These are phyloP conservation scores for Laburnicola sp. DNA, from an alignment of 2,329 filamentous ascomycete genomes.

Conservation along the genomic window DNA sequence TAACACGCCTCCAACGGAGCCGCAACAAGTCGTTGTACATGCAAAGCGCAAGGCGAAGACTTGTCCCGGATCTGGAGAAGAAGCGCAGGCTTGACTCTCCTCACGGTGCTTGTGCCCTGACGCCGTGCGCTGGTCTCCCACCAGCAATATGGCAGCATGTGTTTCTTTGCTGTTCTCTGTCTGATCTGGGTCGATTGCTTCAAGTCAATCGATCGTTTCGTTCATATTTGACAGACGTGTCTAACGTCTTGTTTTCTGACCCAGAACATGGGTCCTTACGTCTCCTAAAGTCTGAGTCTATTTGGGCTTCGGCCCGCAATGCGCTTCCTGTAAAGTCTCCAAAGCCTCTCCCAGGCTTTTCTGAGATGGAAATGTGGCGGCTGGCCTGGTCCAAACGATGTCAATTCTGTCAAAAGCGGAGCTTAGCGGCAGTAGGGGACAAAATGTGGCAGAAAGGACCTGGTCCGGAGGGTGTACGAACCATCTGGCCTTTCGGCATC, in stretches of 20 bases:
- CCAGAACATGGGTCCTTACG: slow-evolving; percentile 36
- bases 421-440: slow-evolving; percentile 23
- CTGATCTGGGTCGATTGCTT: slow-evolving; percentile 66
- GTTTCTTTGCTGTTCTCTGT: slow-evolving; percentile 68
- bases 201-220: slow-evolving; percentile 69
- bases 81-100: slow-evolving; percentile 35
- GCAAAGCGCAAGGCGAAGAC: slow-evolving; percentile 45
- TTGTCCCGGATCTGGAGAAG: slow-evolving; percentile 30
- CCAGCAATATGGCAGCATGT: slow-evolving; percentile 70
- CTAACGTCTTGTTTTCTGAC: slow-evolving; percentile 35
- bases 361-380: slow-evolving; percentile 77
- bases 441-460: slow-evolving; percentile 64
- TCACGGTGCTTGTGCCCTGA: slow-evolving; percentile 18
- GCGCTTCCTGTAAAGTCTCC: slow-evolving; percentile 69
- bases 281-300: slow-evolving; percentile 62
- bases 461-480: slow-evolving; percentile 61
- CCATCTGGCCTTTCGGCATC: slow-evolving; percentile 72
- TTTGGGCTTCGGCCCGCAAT: slow-evolving; percentile 73
- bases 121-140: slow-evolving; percentile 52
- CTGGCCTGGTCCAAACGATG: slow-evolving; percentile 66
- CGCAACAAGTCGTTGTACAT: slow-evolving; percentile 16
- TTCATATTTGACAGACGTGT: slow-evolving; percentile 47
- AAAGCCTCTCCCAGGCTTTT: slow-evolving; percentile 64
- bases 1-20: slow-evolving; percentile 16
- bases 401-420: slow-evolving; percentile 65